phyloP scores from a whole-genome alignment of 345 rosid genomes.

The Xanthoceras sorbifolium region DNA sequence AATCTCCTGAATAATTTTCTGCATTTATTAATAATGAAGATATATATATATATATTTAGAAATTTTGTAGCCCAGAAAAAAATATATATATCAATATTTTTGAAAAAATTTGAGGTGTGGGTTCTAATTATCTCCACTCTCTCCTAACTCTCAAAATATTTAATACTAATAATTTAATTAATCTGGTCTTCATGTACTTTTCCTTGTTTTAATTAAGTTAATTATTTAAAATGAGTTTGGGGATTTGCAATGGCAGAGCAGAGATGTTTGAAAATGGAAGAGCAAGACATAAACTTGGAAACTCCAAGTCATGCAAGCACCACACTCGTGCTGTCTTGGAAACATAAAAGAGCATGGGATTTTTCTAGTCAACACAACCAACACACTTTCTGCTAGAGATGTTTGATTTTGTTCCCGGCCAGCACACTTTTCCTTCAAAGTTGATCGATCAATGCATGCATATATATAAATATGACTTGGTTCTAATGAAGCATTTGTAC shows the following conservation, averaged over 20 bases:
- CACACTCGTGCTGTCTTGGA: slow-evolving; percentile 57
- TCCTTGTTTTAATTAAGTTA: not conserved
- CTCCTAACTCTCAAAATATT: too few relatives aligned
- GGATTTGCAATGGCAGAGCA: slow-evolving; percentile 37
- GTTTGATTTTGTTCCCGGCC: not conserved
- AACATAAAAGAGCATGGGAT: slow-evolving; percentile 27
- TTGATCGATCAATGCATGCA: not conserved
- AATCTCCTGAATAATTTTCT: too few relatives aligned
- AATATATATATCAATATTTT: too few relatives aligned
- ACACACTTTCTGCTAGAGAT: slow-evolving; percentile 14
- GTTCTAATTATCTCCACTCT: too few relatives aligned
- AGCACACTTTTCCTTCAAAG: not conserved
- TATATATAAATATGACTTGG: not conserved
- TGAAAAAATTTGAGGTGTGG: too few relatives aligned
- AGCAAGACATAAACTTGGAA: slow-evolving; percentile 33
- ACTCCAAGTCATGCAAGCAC: slow-evolving; percentile 18
- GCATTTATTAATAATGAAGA: not conserved
- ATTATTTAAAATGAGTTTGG: not conserved
- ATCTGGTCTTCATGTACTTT: not conserved
- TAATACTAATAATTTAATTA: not conserved
- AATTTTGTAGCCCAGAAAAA: too few relatives aligned
- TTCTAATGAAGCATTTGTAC: not conserved
- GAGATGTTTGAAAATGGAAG: slow-evolving; percentile 39
- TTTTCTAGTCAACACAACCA: slow-evolving; percentile 21
- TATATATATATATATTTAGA: too few relatives aligned